Evolutionary conservation across 257 asterid genomes (phyloP).

Genomic region (Paraleonurus japonicus): DNA sequence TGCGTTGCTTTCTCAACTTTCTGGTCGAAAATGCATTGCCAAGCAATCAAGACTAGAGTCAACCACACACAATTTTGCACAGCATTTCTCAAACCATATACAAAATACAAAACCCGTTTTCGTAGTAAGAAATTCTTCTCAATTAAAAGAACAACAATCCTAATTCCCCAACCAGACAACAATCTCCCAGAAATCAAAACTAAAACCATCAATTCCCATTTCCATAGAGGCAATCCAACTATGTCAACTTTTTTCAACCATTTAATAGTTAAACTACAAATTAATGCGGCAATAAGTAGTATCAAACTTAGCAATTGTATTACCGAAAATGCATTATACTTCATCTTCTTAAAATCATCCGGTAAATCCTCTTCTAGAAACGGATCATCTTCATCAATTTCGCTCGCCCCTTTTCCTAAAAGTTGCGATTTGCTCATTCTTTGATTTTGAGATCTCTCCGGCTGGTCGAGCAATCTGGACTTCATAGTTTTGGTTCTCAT

Average conservation of each 20-base stretch:
- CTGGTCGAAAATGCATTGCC: constrained; percentile 72
- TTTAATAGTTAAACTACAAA: constrained; percentile 47
- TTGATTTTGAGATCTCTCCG: constrained; percentile 47
- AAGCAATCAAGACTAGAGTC: constrained; percentile 74
- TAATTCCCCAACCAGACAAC: constrained; percentile 78
- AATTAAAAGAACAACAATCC: constrained; percentile 57
- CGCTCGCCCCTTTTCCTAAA: constrained; percentile 44
- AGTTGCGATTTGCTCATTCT: constrained; percentile 45
- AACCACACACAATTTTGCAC: constrained; percentile 87
- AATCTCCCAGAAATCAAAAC: constrained; percentile 80
- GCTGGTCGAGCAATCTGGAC: constrained; percentile 71
- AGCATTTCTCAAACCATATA: constrained; percentile 77
- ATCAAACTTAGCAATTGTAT: constrained; percentile 64
- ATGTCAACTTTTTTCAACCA: constrained; percentile 28
- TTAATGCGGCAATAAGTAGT: constrained; percentile 47
- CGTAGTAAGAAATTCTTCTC: constrained; percentile 69
- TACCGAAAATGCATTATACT: constrained; percentile 44
- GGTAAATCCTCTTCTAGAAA: constrained; percentile 80
- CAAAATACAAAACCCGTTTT: constrained; percentile 78
- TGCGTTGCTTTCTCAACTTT: constrained; percentile 46
- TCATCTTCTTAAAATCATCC: constrained; percentile 61
- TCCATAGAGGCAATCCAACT: constrained; percentile 60
- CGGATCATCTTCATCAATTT: constrained; percentile 79
- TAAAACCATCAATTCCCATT: constrained; percentile 77
- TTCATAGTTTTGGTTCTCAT: constrained; percentile 44